These are phyloP conservation scores for Auricularia cornea DNA, from an alignment of 768 basidiomycete genomes.

Conservation along the genomic window DNA sequence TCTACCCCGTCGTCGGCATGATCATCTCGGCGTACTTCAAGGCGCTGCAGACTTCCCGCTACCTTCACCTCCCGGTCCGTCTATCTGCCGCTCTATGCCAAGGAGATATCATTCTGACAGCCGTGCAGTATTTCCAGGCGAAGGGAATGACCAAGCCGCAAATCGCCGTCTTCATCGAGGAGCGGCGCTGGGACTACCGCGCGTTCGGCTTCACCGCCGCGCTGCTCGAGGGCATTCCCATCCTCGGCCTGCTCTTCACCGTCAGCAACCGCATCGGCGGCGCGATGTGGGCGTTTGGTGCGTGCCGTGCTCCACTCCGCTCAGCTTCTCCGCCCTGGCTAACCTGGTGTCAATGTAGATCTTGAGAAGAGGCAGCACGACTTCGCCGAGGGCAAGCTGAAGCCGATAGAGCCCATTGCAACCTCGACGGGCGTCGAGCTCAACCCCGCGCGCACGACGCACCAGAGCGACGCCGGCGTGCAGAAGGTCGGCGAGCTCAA, in stretches of 20 bases:
- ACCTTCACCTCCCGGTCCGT: constrained; percentile 60
- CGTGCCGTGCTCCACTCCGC: constrained; percentile 6
- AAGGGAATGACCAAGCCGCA: constrained; percentile 75
- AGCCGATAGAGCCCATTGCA: constrained; percentile 18
- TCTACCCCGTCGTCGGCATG: constrained; percentile 66
- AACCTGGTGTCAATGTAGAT: constrained; percentile 14
- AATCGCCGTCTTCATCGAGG: constrained; percentile 71
- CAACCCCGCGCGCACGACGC: neutral
- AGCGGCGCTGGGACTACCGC: constrained; percentile 84
- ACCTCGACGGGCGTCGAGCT: neutral
- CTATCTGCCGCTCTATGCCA: neutral
- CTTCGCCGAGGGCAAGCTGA: constrained; percentile 25
- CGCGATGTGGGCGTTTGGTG: constrained; percentile 90
- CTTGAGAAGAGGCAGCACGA: constrained; percentile 35
- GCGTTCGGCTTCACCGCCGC: constrained; percentile 84
- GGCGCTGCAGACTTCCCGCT: constrained; percentile 55
- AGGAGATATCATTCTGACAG: neutral
- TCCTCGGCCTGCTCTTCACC: constrained; percentile 73
- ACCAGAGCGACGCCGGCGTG: neutral
- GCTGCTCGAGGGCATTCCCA: constrained; percentile 70
- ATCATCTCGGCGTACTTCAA: constrained; percentile 55
- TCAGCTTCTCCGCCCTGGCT: neutral
- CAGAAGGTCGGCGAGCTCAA: too few species aligned
- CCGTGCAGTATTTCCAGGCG: constrained; percentile 65
- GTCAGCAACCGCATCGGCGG: constrained; percentile 86